phyloP scores from a whole-genome alignment of 2,329 filamentous ascomycete species.

The Colletotrichum agaves region DNA sequence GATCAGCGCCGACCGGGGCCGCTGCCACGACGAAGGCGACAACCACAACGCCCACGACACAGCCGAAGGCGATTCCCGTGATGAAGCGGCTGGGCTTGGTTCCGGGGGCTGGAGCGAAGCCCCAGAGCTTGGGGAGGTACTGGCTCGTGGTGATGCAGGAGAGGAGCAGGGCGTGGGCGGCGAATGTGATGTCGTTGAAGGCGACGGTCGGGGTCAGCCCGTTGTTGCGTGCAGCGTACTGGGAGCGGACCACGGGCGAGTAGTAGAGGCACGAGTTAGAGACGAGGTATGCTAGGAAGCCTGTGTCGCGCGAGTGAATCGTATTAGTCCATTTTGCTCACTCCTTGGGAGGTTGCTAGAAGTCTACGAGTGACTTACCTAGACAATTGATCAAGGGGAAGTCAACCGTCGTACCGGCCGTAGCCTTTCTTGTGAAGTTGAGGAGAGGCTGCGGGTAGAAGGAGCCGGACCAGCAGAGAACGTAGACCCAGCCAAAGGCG shows the following conservation, averaged over 20 bases:
- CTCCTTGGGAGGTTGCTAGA: not conserved
- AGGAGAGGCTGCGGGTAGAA: constrained; percentile 93
- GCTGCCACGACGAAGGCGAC: constrained; percentile 59
- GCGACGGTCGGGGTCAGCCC: constrained; percentile 84
- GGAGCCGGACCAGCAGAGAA: constrained; percentile 82
- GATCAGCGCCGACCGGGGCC: constrained; percentile 49
- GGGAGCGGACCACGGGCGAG: constrained; percentile 78
- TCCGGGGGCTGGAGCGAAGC: constrained; percentile 71
- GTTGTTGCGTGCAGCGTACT: constrained; percentile 85
- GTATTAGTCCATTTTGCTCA: constrained; percentile 15
- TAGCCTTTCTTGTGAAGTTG: constrained; percentile 81
- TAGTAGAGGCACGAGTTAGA: constrained; percentile 83
- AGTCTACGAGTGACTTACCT: constrained; percentile 51
- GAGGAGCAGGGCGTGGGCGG: constrained; percentile 80
- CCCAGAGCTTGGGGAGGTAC: constrained; percentile 81
- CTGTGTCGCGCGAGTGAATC: constrained; percentile 50
- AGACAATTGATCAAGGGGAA: constrained; percentile 81
- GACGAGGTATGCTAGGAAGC: constrained; percentile 79
- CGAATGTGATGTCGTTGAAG: constrained; percentile 91
- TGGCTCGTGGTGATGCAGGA: constrained; percentile 81
- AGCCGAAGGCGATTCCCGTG: constrained; percentile 76
- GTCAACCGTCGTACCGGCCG: constrained; percentile 86
- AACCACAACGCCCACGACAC: constrained; percentile 67
- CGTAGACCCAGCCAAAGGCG: constrained; percentile 81
- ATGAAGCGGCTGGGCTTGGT: constrained; percentile 70